Evolutionary conservation across 176 grass and related monocot species (phyloP).

Genomic region (Bonia amplexicaulis): DNA sequence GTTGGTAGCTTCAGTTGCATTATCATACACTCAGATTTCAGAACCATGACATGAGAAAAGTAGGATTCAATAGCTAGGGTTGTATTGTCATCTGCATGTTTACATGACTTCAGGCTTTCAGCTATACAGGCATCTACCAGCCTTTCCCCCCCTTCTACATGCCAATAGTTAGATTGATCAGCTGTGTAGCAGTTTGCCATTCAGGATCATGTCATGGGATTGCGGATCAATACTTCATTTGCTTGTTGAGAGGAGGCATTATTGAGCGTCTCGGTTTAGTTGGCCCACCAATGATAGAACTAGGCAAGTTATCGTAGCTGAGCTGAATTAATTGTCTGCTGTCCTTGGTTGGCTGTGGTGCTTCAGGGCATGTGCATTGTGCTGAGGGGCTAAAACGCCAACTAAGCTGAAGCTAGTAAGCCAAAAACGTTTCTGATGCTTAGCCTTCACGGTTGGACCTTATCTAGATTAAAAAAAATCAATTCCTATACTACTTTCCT

Average conservation of each 20-base stretch:
- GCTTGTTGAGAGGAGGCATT: not conserved
- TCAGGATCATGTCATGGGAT: not conserved
- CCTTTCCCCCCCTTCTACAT: not conserved
- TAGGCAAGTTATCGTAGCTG: not conserved
- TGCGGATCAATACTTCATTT: not conserved
- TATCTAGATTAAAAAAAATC: too few relatives aligned
- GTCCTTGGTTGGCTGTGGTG: not conserved
- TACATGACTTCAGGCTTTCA: not conserved
- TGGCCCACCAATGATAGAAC: not conserved
- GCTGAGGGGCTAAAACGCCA: too few relatives aligned
- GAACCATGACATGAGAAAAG: not conserved
- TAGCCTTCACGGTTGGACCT: too few relatives aligned
- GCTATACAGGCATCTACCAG: not conserved
- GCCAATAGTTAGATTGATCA: not conserved
- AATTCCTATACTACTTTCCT: too few relatives aligned
- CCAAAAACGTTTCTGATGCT: too few relatives aligned
- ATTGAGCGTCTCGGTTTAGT: not conserved
- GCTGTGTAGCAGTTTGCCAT: not conserved
- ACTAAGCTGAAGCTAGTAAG: too few relatives aligned
- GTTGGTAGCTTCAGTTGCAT: not conserved
- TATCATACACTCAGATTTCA: not conserved
- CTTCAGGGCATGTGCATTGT: not conserved
- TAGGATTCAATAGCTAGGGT: not conserved
- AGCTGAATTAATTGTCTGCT: not conserved
- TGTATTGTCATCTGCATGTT: not conserved